Base-by-base conservation (phyloP, 139 green algal species). In the Monoraphidium neglectum region DNA sequence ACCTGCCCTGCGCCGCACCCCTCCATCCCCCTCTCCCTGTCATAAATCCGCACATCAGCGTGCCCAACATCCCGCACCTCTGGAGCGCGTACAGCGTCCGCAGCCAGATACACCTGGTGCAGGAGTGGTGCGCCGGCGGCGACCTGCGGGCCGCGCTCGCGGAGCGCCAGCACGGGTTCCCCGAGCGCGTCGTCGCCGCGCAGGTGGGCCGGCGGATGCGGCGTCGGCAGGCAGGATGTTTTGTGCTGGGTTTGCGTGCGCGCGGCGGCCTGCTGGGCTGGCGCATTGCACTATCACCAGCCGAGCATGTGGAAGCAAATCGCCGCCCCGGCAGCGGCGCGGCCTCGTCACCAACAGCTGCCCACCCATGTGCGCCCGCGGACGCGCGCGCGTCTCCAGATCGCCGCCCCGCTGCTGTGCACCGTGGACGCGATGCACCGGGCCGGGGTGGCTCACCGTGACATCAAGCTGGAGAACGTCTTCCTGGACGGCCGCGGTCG, bases 61-160 rank as follows among this genome's bases (percentile, higher is more conserved):
- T 79, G 35, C 73, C 73, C 2, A 68, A 79, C 63, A 66, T 79
- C 8, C 62, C 63, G 33, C 62, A 72, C 26, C 38, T 72, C 24
- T 73, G 62, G 62, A 73, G 62, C 32, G 73, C 73, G 8, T 79
- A 79, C 54, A 47, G 47, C 23, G 63, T 51, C 33, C 62, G 65
- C 24, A 62, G 72, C 63, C 40, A 35, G 47, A 73, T 79, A 15
- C 73, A 87, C 72, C 89, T 95, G 33, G 76, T 95, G 2, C 93
- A 93, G 90, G 87, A 94, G 81, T 85, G 89, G 54, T 94, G 90
- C 74, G 26, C 47, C 15, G 78, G 77, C 13, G 89, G 89, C 1
- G 90, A 95, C 70, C 78, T 95, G 57, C 72, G 93, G 65, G 86
- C 91, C 59, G 51, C 68, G 47, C 79, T 94, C 21, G 70, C 90